Conservation (phyloP, 176 grass and related monocot species). For the Musa itinerans region DNA sequence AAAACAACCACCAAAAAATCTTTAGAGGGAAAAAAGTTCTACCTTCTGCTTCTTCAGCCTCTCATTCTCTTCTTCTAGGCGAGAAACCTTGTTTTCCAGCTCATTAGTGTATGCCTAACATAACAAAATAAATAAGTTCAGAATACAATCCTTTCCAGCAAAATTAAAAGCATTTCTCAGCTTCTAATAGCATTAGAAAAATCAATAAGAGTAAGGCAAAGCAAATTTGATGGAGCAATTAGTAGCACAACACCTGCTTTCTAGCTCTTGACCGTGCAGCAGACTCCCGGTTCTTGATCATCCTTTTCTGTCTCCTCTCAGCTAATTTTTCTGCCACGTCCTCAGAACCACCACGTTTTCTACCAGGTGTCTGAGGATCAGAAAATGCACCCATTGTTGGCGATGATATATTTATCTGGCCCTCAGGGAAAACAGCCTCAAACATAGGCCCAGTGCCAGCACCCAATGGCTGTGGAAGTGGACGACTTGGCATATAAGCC, state of each 20-base stretch:
- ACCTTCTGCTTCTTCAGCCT: slow-evolving; percentile 87
- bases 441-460: slow-evolving; percentile 12
- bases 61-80: slow-evolving; percentile 81
- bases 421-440: slow-evolving; percentile 13
- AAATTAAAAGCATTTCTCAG: neutral
- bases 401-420: slow-evolving; percentile 14
- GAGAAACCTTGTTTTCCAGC: slow-evolving; percentile 93
- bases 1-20: neutral
- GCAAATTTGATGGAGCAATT: neutral
- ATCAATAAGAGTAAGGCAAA: slow-evolving; percentile 8
- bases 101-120: slow-evolving; percentile 97
- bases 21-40: neutral
- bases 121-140: slow-evolving; percentile 23
- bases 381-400: slow-evolving; percentile 12
- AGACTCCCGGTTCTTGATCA: slow-evolving; percentile 98
- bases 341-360: slow-evolving; percentile 43
- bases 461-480: slow-evolving; percentile 7
- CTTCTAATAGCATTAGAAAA: neutral
- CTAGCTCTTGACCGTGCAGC: slow-evolving; percentile 98
- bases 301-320: slow-evolving; percentile 97
- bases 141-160: neutral
- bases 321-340: slow-evolving; percentile 50
- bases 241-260: slow-evolving; percentile 55
- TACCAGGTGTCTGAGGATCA: slow-evolving; percentile 33
- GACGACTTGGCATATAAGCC: slow-evolving; percentile 2